Base-by-base conservation (phyloP, 805 yeast species). In the Pichia cabralensis region DNA sequence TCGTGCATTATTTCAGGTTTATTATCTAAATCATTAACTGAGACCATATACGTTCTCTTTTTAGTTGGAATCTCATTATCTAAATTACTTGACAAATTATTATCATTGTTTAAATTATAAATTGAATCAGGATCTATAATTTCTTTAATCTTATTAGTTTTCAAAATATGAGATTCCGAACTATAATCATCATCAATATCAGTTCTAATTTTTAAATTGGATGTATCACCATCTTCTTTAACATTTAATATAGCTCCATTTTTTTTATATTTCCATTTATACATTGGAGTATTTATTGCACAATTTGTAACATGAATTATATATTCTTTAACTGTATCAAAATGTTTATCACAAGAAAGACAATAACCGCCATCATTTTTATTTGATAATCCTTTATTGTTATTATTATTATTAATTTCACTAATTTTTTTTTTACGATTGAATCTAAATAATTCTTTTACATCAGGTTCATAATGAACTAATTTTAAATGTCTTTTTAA, bases 401-500 rank as follows among this genome's bases (percentile, higher is more conserved):
- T 52, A 48, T 53, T 47, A 5, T 13, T 15, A 12, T 17, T 26
- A 4, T n/a, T n/a, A 4, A 6, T 5, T 15, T 6, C 13, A 14
- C 11, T 19, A 11, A 14, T 28, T 11, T 10, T 28, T 14, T 25
- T 21, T 12, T 16, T 16, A 16, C 30, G n/a, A 18, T 23, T 31
- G 8, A 23, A 13, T 17, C 31, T 31, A 19, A 27, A 28, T 19
- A 16, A 7, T 6, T 17, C 23, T 6, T 25, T 31, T 11, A 21
- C 14, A 27, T 33, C 40, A 33, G 62, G 73, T 22, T 72, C 74
- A 49, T 66, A 76, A 55, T 81, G 92, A 28, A 80, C 84, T 26
- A 80, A 62, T 34, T 71, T 64, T 36, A 81, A 58, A 54, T 81
- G 92, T 29, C 92, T 64, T 44, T 80, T 80, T 42, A 80, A 60